phyloP scores from a whole-genome alignment of 78 protist genomes.

The Chrysochromulina tobinii region DNA sequence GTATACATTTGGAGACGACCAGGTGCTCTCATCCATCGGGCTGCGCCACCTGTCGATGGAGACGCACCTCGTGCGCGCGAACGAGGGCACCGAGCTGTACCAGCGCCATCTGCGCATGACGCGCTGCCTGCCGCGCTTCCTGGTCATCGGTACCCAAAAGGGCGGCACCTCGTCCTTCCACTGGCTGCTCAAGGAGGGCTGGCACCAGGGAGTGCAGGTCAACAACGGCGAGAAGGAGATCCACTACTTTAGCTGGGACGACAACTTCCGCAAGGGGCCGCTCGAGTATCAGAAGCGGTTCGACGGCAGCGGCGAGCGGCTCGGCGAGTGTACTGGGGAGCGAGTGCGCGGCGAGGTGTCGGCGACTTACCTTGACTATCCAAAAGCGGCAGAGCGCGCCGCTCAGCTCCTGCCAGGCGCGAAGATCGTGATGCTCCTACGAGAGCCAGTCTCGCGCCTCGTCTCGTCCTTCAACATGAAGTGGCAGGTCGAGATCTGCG shows the following conservation, averaged over 20 bases:
- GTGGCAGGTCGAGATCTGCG: conserved; percentile 22
- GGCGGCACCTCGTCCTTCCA: conserved; percentile 22
- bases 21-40: background rate
- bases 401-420: conserved; percentile 7
- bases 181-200: background rate
- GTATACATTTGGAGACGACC: conserved; percentile 18
- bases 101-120: conserved; percentile 10
- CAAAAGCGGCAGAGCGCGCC: conserved; percentile 18
- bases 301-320: background rate
- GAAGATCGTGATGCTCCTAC: background rate
- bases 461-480: conserved; percentile 30
- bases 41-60: conserved; percentile 6
- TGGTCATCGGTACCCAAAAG: conserved; percentile 9
- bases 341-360: background rate
- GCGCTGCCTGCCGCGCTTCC: conserved; percentile 8
- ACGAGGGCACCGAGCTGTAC: background rate
- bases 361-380: conserved; percentile 7
- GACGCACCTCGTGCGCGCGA: conserved; percentile 7
- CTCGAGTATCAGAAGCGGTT: conserved; percentile 13
- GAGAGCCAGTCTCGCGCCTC: background rate
- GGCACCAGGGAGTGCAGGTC: background rate
- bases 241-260: conserved; percentile 6
- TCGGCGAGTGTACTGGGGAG: background rate
- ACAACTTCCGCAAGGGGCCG: conserved; percentile 2
- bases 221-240: conserved; percentile 19